Percentiles rank a stretch among this genome's conserved stretches.
Evolutionary conservation across 768 basidiomycete species (phyloP).

Genomic region (Panaeolus papilionaceus): DNA sequence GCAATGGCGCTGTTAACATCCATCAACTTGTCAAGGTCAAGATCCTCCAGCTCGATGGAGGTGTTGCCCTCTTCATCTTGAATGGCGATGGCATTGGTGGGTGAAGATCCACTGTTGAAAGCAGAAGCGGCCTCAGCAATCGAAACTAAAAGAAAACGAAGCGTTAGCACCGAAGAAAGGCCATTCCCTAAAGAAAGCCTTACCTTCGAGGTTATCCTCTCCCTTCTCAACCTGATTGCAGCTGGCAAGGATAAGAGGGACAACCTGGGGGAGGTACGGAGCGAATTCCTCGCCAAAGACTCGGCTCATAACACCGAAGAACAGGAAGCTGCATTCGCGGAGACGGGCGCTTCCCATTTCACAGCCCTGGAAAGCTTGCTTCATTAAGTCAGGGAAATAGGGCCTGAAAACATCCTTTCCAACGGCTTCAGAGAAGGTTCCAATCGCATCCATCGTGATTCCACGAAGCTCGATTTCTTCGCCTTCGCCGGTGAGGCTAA

Average conservation of each 20-base stretch:
- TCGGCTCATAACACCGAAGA: constrained; percentile 98
- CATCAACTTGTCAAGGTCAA: constrained; percentile 86
- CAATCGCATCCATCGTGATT: constrained; percentile 98
- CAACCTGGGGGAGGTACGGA: constrained; percentile 81
- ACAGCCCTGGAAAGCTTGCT: constrained; percentile 89
- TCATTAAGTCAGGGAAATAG: constrained; percentile 97
- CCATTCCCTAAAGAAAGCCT: constrained; percentile 24
- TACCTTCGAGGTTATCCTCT: constrained; percentile 56
- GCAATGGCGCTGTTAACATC: constrained; percentile 96
- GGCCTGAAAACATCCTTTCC: constrained; percentile 94
- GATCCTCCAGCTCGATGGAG: constrained; percentile 75
- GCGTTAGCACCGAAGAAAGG: constrained; percentile 13
- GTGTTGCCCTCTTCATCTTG: constrained; percentile 57
- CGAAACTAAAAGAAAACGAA: constrained; percentile 44
- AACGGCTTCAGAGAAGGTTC: constrained; percentile 97
- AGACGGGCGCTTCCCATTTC: constrained; percentile 86
- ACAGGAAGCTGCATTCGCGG: constrained; percentile 95
- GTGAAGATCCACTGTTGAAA: constrained; percentile 78
- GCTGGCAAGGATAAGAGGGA: constrained; percentile 84
- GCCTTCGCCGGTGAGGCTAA: constrained; percentile 83
- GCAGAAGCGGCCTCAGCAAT: constrained; percentile 60
- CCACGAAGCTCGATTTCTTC: constrained; percentile 95
- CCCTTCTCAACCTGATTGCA: constrained; percentile 85
- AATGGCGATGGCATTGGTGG: constrained; percentile 70
- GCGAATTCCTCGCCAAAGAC: constrained; percentile 97